Percentiles rank a stretch among this genome's conserved stretches.
phyloP scores from a whole-genome alignment of 2,329 filamentous ascomycete species.

The Hymenoscyphus linearis region DNA sequence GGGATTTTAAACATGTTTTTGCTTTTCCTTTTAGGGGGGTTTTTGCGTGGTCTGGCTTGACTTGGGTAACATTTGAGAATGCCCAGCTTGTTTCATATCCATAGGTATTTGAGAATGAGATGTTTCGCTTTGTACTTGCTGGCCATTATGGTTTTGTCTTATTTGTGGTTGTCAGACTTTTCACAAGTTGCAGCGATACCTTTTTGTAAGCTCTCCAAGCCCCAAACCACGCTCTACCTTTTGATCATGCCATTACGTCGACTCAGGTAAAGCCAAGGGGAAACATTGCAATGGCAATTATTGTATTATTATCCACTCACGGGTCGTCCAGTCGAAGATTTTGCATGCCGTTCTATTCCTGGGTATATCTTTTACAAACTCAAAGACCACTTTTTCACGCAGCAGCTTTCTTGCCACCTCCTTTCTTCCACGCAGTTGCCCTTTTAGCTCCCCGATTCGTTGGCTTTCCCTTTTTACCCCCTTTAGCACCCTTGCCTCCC shows the following conservation, averaged over 20 bases:
- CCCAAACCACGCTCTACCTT: too few species aligned
- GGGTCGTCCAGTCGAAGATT: not conserved
- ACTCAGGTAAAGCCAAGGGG: too few species aligned
- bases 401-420: slow-evolving; percentile 31
- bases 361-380: not conserved
- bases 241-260: too few species aligned
- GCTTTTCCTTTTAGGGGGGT: not conserved
- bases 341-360: not conserved
- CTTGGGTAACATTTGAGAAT: not conserved
- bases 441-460: slow-evolving; percentile 32
- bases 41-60: not conserved
- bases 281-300: too few species aligned
- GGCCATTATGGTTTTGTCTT: too few species aligned
- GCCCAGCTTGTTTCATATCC: too few species aligned
- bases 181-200: too few species aligned
- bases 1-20: not conserved
- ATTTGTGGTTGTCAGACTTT: too few species aligned
- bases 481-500: slow-evolving; percentile 48
- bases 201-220: too few species aligned
- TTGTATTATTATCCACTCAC: too few species aligned
- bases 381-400: not conserved
- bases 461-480: slow-evolving; percentile 41
- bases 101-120: too few species aligned
- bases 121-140: too few species aligned
- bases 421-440: slow-evolving; percentile 35